phyloP scores from a whole-genome alignment of 2,329 filamentous ascomycete genomes.

The Coniochaeta hoffmannii region DNA sequence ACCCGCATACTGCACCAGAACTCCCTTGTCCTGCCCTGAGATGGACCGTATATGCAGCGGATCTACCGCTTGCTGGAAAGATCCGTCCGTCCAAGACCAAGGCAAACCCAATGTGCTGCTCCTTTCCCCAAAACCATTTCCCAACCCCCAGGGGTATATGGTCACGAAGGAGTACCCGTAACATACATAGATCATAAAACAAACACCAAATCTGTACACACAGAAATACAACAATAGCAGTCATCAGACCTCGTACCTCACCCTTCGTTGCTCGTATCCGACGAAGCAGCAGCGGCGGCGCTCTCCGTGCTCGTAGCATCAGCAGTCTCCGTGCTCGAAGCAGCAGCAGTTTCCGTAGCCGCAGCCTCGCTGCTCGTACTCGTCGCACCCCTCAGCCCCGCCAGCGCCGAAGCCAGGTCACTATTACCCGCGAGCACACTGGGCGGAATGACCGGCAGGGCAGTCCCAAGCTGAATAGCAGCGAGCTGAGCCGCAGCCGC shows the following conservation, averaged over 20 bases:
- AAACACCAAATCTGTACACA: neutral
- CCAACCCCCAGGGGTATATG: neutral
- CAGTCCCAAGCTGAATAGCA: constrained; percentile 14
- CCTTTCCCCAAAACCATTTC: neutral
- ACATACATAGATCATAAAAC: neutral
- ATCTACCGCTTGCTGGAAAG: neutral
- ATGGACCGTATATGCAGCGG: neutral
- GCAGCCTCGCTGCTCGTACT: neutral
- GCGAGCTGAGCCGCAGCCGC: constrained; percentile 19
- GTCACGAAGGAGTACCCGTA: neutral
- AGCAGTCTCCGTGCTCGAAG: neutral
- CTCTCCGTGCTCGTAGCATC: neutral
- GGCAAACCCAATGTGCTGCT: neutral
- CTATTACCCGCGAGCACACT: constrained; percentile 3
- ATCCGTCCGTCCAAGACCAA: neutral
- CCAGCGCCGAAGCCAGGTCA: neutral
- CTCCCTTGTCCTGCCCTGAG: neutral
- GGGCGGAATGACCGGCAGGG: constrained; percentile 7
- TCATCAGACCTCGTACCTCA: neutral
- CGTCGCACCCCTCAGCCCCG: neutral
- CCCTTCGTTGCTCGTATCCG: neutral
- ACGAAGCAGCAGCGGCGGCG: neutral
- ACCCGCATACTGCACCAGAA: no score
- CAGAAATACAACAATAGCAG: neutral
- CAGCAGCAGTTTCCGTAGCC: no score